Conservation (phyloP, 805 yeast species). For the Millerago galiae region DNA sequence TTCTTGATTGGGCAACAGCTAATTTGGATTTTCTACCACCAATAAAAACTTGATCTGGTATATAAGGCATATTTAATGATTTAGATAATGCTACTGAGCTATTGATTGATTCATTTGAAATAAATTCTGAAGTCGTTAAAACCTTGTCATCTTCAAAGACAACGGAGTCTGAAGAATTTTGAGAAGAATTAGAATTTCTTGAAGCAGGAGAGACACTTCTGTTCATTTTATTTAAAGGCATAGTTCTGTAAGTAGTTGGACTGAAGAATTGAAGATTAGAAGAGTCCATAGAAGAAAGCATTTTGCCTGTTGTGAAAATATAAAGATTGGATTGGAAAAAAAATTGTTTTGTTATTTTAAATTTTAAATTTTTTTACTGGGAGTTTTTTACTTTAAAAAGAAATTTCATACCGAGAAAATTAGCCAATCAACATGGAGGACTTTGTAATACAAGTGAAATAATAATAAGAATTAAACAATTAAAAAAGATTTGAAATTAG, state of each 20-base stretch:
- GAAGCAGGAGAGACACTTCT: constrained; percentile 3
- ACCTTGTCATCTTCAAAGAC: constrained; percentile 17
- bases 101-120: constrained; percentile 1
- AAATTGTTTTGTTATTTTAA: neutral
- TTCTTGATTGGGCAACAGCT: constrained; percentile 82
- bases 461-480: no score
- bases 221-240: constrained; percentile 3
- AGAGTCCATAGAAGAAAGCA: constrained; percentile 10
- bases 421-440: constrained; percentile 2
- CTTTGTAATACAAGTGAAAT: constrained; percentile 1
- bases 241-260: constrained; percentile 7
- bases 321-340: neutral
- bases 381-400: constrained; percentile 7
- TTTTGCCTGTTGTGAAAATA: neutral
- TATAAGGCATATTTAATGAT: constrained; percentile 14
- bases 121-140: neutral
- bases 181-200: constrained; percentile 5
- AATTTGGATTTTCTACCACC: constrained; percentile 88
- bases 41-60: constrained; percentile 34
- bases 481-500: no score
- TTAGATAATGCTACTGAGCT: constrained; percentile 6
- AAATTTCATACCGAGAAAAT: constrained; percentile 1
- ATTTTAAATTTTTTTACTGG: neutral
- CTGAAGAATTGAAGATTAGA: constrained; percentile 3
- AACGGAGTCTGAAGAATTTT: constrained; percentile 16